Evolutionary conservation across 2,329 filamentous ascomycete species (phyloP), one percentile per base, ranked within the genome.

Genomic region (Ascochyta koolunga): DNA sequence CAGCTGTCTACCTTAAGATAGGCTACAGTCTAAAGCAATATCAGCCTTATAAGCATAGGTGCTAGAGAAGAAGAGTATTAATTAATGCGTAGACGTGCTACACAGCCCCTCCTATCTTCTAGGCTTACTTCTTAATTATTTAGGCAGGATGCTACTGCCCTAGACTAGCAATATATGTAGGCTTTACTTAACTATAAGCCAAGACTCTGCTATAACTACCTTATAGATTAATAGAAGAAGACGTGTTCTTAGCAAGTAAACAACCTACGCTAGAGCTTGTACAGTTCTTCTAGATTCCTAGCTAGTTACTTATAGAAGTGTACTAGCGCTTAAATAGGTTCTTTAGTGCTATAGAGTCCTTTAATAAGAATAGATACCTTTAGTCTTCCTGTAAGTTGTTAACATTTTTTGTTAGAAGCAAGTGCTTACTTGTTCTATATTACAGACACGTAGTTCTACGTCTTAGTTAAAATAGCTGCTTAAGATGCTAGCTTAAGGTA

Each of bases 231-330:
- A 29, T 48, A 8, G 32, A 44, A 21, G 36, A 56, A 22, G 47
- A 56, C 16, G n/a, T 76, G 65, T 38, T 64, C 40, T 13, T 59
- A 53, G 8, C 73, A 54, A 1, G 66, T 67, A 50, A 66, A 64
- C 4, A 71, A 7, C 36, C 31, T 13, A 32, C 48, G 13, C 47
- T 39, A 38, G 59, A 58, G 33, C 45, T 65, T 3, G 21, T 41
- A 10, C 33, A 48, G 16, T 46, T 51, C 46, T 62, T 59, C 27
- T 43, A 51, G 9, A 50, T 64, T 4, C 58, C 62, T 13, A 15
- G 19, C 10, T 29, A 55, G 10, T 22, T 64, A 13, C 47, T 60
- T 21, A 53, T 54, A 10, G 19, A 46, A 15, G 35, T 57, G 5
- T 64, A 64, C 29, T 44, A 51, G 11, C 50, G 45, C 8, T 65